These are phyloP conservation scores for Martensiomyces pterosporus DNA, from an alignment of 192 early-diverging fungal species.

Conservation along the genomic window DNA sequence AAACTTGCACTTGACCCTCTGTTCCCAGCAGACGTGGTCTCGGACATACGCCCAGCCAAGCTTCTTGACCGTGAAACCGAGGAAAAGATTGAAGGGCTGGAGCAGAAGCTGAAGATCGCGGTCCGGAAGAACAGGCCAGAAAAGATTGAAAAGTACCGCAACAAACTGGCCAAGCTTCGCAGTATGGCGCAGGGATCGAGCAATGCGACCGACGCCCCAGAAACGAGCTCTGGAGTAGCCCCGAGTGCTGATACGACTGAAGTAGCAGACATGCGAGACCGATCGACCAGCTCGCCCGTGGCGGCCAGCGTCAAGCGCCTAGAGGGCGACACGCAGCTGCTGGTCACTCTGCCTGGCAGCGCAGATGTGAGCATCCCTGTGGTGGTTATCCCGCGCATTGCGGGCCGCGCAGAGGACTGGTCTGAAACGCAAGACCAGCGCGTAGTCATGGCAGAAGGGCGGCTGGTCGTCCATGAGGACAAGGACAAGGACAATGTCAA, in stretches of 20 bases:
- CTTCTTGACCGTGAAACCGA: conserved; percentile 57
- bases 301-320: conserved; percentile 14
- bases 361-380: conserved; percentile 37
- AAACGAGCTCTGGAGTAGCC: conserved; percentile 13
- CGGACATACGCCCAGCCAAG: not conserved
- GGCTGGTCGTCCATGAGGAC: conserved; percentile 38
- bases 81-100: conserved; percentile 93
- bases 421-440: too few relatives aligned
- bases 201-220: conserved; percentile 7
- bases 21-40: conserved; percentile 24
- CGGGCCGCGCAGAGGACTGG: not conserved
- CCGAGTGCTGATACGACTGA: not conserved
- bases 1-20: conserved; percentile 14
- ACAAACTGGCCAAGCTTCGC: conserved; percentile 70
- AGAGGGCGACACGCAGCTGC: conserved; percentile 25
- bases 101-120: conserved; percentile 98
- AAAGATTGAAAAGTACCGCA: conserved; percentile 79
- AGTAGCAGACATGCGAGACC: too few relatives aligned
- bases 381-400: conserved; percentile 11
- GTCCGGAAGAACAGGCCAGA: conserved; percentile 80
- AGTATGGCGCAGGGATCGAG: too few relatives aligned
- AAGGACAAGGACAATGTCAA: conserved; percentile 52
- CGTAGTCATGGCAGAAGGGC: conserved; percentile 1
- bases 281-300: too few relatives aligned
- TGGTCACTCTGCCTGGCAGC: conserved; percentile 22